phyloP scores from a whole-genome alignment of 2,329 filamentous ascomycete species.

The Cryphonectria parasitica region DNA sequence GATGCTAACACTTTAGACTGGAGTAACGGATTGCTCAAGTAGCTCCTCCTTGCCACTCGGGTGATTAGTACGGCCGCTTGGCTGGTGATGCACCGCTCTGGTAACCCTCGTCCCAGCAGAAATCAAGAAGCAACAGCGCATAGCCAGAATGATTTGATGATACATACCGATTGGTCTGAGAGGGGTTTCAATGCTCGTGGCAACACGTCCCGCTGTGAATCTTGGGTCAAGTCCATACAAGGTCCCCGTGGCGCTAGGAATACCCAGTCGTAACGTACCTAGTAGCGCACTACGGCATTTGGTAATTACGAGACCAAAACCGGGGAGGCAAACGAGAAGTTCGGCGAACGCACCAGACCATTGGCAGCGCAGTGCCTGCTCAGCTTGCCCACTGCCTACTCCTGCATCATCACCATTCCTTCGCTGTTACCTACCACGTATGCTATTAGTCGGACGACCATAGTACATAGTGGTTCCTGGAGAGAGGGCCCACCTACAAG shows the following conservation, averaged over 20 bases:
- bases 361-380: not conserved
- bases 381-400: not conserved
- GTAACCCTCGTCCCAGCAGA: slow-evolving; percentile 18
- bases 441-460: not conserved
- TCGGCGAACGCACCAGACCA: not conserved
- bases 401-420: not conserved
- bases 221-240: not conserved
- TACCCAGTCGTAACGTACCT: not conserved
- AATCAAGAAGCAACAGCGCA: slow-evolving; percentile 8
- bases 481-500: not conserved
- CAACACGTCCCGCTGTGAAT: not conserved
- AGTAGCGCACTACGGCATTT: not conserved
- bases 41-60: no score
- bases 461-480: not conserved
- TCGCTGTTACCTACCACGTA: not conserved
- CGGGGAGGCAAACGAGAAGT: not conserved
- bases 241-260: not conserved
- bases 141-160: not conserved
- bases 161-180: not conserved
- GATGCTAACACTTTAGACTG: not conserved
- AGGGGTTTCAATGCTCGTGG: not conserved
- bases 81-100: slow-evolving; percentile 17
- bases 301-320: not conserved
- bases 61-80: not conserved
- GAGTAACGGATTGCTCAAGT: not conserved